These are phyloP conservation scores for Physocladia obscura DNA, from an alignment of 192 early-diverging fungal genomes.

Conservation along the genomic window DNA sequence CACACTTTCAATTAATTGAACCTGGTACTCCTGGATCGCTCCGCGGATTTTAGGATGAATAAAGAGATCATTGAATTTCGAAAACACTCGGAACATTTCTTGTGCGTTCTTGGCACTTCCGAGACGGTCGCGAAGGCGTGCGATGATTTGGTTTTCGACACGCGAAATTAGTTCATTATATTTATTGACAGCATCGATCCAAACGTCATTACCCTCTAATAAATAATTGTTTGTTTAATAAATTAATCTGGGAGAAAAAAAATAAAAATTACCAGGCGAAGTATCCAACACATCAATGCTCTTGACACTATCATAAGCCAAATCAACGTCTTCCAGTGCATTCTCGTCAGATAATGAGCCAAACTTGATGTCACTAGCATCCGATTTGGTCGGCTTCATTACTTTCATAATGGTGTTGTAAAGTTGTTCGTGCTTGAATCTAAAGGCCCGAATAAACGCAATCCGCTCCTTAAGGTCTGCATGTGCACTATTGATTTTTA, in stretches of 20 bases:
- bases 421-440: constrained; percentile 97
- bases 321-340: constrained; percentile 83
- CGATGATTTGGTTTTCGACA: constrained; percentile 98
- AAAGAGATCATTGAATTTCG: constrained; percentile 99
- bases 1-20: constrained; percentile 94
- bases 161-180: constrained; percentile 95
- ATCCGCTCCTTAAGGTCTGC: constrained; percentile 91
- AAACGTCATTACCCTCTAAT: constrained; percentile 85
- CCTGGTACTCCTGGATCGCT: constrained; percentile 99
- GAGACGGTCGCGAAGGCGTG: constrained; percentile 85
- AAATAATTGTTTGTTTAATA: too few relatives aligned
- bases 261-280: constrained; percentile 56
- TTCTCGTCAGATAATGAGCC: constrained; percentile 57
- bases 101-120: constrained; percentile 94
- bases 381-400: constrained; percentile 66
- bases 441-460: constrained; percentile 84
- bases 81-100: constrained; percentile 99
- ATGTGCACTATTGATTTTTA: constrained; percentile 92
- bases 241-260: constrained; percentile 3
- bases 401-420: constrained; percentile 93
- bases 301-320: constrained; percentile 90
- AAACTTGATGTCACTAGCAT: constrained; percentile 37
- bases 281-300: constrained; percentile 94
- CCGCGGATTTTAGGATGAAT: constrained; percentile 99
- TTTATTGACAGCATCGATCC: constrained; percentile 82